phyloP scores from a whole-genome alignment of 1,139 yeast genomes.

The Geotrichum histeridarum region DNA sequence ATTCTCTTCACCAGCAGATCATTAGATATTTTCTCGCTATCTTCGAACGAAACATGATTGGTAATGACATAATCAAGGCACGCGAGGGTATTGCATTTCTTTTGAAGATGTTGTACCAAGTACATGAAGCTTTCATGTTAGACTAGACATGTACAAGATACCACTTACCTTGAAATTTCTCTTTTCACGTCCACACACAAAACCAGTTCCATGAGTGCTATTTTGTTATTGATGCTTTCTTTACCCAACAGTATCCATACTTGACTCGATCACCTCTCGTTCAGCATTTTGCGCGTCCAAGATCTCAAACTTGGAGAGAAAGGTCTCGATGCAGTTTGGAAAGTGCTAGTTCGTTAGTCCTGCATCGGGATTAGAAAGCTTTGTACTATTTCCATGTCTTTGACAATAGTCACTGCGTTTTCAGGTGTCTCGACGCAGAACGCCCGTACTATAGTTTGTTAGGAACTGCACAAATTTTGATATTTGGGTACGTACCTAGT shows the following conservation, averaged over 20 bases:
- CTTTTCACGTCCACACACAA: slow-evolving; percentile 15
- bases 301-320: slow-evolving; percentile 19
- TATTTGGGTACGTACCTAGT: slow-evolving; percentile 4
- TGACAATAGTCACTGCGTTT: slow-evolving; percentile 18
- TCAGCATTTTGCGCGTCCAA: slow-evolving; percentile 16
- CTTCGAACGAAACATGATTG: slow-evolving; percentile 16
- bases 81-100: slow-evolving; percentile 18
- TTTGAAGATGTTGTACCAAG: slow-evolving; percentile 18
- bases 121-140: slow-evolving; percentile 16
- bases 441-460: slow-evolving; percentile 13
- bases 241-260: slow-evolving; percentile 1
- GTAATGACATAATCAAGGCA: slow-evolving; percentile 19
- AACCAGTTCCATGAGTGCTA: slow-evolving; percentile 20
- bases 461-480: background rate
- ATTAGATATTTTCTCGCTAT: slow-evolving; percentile 4
- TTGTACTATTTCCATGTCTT: slow-evolving; percentile 19
- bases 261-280: slow-evolving; percentile 15
- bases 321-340: slow-evolving; percentile 19
- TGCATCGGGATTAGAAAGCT: background rate
- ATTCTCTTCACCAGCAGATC: slow-evolving; percentile 15
- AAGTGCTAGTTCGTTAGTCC: slow-evolving; percentile 14
- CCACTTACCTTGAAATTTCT: slow-evolving; percentile 17
- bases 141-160: background rate
- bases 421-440: slow-evolving; percentile 17
- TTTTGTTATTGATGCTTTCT: background rate